Percentiles rank a stretch among this genome's conserved stretches.
Conservation (phyloP, 208 protist genomes). For the Polymyxa betae region DNA sequence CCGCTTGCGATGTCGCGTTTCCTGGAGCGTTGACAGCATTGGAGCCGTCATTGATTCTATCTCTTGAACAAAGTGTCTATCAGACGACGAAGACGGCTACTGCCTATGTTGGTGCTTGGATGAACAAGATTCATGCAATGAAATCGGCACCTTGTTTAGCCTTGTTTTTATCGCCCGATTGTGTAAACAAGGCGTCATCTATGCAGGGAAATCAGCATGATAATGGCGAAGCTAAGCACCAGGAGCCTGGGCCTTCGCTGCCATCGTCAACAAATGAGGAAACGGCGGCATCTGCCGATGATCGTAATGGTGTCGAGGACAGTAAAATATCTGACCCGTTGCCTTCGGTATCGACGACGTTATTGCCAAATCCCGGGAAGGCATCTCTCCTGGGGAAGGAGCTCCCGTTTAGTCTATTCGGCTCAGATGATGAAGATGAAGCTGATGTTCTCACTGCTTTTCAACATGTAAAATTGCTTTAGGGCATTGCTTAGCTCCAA, state of each 20-base stretch:
- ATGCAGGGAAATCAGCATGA: not conserved
- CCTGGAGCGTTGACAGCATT: not conserved
- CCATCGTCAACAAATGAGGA: not conserved
- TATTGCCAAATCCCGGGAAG: not conserved
- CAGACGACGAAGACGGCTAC: not conserved
- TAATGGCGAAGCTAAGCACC: not conserved
- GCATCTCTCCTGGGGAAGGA: constrained; percentile 1
- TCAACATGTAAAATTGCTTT: not conserved
- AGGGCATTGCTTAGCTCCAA: not conserved
- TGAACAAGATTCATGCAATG: constrained; percentile 18
- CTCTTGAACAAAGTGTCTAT: not conserved
- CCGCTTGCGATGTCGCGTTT: not conserved
- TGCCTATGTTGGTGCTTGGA: not conserved
- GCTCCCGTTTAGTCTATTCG: constrained; percentile 26
- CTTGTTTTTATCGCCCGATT: not conserved
- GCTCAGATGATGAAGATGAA: constrained; percentile 42
- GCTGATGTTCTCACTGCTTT: not conserved
- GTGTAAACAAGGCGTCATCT: not conserved
- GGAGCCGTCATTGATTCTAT: constrained; percentile 13
- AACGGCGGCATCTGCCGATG: not conserved
- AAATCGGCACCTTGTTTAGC: constrained; percentile 1
- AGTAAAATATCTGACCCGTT: not conserved
- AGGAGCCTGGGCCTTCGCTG: not conserved
- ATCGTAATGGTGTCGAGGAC: not conserved
- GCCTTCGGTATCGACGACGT: not conserved